Percentiles rank a stretch among this genome's conserved stretches.
Conservation (phyloP, 371 early-diverging fungal species). For the Parasitella parasitica region DNA sequence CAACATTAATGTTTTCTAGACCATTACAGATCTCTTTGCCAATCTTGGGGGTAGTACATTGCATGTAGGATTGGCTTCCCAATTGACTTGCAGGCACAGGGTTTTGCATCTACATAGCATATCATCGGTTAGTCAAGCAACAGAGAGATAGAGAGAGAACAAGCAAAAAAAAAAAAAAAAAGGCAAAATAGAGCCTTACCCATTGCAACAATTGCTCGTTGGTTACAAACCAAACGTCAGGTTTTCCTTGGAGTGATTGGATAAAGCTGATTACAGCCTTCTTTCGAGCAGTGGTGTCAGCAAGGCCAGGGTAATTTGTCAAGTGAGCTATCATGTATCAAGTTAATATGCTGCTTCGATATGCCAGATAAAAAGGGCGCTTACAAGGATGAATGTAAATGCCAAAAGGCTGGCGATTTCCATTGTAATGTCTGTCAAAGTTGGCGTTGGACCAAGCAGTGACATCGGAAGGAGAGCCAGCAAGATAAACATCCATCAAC, state of each 20-base stretch:
- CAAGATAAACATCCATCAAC: slow-evolving; percentile 73
- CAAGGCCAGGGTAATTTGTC: slow-evolving; percentile 37
- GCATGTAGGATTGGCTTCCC: slow-evolving; percentile 58
- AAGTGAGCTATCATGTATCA: slow-evolving; percentile 37
- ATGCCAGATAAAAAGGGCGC: not conserved
- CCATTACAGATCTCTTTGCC: slow-evolving; percentile 78
- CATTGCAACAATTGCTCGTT: slow-evolving; percentile 66
- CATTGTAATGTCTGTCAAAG: slow-evolving; percentile 67
- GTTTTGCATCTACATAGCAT: slow-evolving; percentile 56
- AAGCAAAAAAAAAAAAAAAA: no score
- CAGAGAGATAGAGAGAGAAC: no score
- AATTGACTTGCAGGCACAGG: slow-evolving; percentile 64
- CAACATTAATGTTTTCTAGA: slow-evolving; percentile 49
- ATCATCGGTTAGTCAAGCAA: not conserved
- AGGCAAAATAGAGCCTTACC: slow-evolving; percentile 20
- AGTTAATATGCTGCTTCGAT: not conserved
- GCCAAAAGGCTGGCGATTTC: slow-evolving; percentile 71
- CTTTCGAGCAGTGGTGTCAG: slow-evolving; percentile 35
- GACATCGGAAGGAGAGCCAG: slow-evolving; percentile 50
- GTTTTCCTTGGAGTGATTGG: slow-evolving; percentile 44
- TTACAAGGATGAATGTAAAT: slow-evolving; percentile 58
- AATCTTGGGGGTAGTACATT: slow-evolving; percentile 58
- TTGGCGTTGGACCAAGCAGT: slow-evolving; percentile 54
- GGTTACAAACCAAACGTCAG: slow-evolving; percentile 70
- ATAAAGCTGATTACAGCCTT: slow-evolving; percentile 51